Base-by-base conservation (phyloP, 257 asterid genomes). In the Solanum peruvianum region DNA sequence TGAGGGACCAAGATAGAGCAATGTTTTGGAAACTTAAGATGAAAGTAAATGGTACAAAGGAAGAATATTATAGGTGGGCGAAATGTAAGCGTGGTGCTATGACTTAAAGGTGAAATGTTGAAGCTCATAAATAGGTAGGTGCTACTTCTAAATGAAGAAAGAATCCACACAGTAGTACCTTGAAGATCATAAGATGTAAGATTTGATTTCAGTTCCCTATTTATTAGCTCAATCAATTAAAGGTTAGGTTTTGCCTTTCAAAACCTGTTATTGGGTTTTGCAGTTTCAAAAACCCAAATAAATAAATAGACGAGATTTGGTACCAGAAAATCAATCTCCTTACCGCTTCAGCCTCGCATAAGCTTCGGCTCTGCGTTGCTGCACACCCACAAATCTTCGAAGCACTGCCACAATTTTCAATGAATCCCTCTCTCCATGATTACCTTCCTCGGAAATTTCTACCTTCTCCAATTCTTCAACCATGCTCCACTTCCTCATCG, bases 311-410 rank as follows among this genome's bases (percentile, higher is more conserved):
- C 25, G n/a, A 58, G 75, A 25, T 66, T 66, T 64, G 52, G 37
- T 27, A n/a, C 47, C 58, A 84, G 37, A 25, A 60, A 60, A 39
- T 60, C 27, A 45, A 10, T 52, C 42, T 16, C 25, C 52, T 71
- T 87, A 96, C 99, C 98, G 92, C 89, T 95, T 96, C 27, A 95
- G 98, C 85, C 93, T 95, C 58, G 98, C 90, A 89, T 96, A 96
- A 86, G 98, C 98, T 84, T 89, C 93, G 86, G 98, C 98, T 73
- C 99, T 95, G 82, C 98, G 97, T 91, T 93, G 92, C 93, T 96
- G 99, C 71, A 96, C 91, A 10, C 91, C 84, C 76, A 95, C 95
- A 90, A 96, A 96, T 90, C 90, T 86, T 27, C 97, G 97, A 47
- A 96, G 98, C 88, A 94, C 91, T 84, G 71, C 92, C 27, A 88